phyloP scores from a whole-genome alignment of 768 basidiomycete species.

The Pisolithus orientalis region DNA sequence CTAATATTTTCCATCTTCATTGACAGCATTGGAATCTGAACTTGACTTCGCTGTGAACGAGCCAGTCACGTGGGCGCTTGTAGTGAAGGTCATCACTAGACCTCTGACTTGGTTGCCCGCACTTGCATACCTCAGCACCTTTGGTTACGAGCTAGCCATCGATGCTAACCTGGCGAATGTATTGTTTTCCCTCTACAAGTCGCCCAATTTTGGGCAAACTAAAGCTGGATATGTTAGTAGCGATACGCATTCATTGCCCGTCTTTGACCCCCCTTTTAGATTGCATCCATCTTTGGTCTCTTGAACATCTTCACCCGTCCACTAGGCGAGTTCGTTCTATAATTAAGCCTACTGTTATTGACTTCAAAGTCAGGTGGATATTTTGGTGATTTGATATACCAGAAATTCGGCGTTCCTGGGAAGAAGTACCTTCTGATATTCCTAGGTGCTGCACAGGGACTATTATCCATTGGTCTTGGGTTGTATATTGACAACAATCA shows the following conservation, averaged over 20 bases:
- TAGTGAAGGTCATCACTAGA: conserved; percentile 28
- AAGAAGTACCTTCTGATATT: conserved; percentile 44
- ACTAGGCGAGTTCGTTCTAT: conserved; percentile 18
- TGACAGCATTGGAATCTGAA: conserved; percentile 22
- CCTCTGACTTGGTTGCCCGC: conserved; percentile 52
- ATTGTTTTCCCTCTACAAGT: conserved; percentile 35
- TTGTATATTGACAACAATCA: conserved; percentile 29
- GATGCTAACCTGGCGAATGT: conserved; percentile 47
- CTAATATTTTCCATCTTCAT: not conserved
- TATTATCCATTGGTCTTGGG: conserved; percentile 39
- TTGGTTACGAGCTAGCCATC: conserved; percentile 53
- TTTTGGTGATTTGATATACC: conserved; percentile 41
- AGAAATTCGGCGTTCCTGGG: conserved; percentile 31
- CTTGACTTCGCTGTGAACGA: conserved; percentile 43
- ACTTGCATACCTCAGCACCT: conserved; percentile 47
- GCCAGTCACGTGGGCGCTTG: conserved; percentile 30
- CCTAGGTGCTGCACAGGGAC: conserved; percentile 41
- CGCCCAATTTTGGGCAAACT: conserved; percentile 37
- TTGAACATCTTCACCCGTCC: conserved; percentile 48
- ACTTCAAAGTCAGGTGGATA: conserved; percentile 31
- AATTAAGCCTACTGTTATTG: not conserved
- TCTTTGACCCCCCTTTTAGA: conserved; percentile 7
- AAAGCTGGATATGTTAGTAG: conserved; percentile 47
- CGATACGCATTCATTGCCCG: conserved; percentile 14
- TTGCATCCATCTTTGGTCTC: conserved; percentile 35